These are phyloP conservation scores for Mycogone perniciosa DNA, from an alignment of 2,329 filamentous ascomycete genomes.

Conservation along the genomic window DNA sequence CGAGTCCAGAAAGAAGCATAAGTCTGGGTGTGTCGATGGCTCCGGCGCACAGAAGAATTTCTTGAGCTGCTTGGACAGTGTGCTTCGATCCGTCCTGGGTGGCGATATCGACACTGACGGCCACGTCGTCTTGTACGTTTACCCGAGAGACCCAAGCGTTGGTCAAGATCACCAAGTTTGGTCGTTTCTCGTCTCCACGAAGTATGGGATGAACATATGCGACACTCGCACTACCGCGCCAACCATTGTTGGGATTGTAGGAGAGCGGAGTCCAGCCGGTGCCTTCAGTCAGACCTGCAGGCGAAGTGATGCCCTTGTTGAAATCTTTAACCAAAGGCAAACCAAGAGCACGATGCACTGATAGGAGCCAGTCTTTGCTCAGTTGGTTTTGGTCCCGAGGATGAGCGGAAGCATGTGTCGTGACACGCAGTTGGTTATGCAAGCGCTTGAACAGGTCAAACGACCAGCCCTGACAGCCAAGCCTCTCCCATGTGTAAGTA, in stretches of 20 bases:
- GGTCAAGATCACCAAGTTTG: slow-evolving; percentile 80
- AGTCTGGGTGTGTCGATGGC: slow-evolving; percentile 74
- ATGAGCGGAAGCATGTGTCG: slow-evolving; percentile 76
- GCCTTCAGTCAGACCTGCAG: slow-evolving; percentile 64
- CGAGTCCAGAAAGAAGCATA: slow-evolving; percentile 52
- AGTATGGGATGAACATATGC: slow-evolving; percentile 92
- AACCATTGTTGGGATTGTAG: slow-evolving; percentile 84
- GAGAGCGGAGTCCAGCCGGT: slow-evolving; percentile 88
- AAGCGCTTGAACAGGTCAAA: slow-evolving; percentile 79
- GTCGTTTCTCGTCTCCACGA: slow-evolving; percentile 70
- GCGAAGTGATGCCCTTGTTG: slow-evolving; percentile 73
- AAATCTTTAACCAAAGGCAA: slow-evolving; percentile 81
- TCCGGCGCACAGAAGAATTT: slow-evolving; percentile 75
- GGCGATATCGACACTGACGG: slow-evolving; percentile 66
- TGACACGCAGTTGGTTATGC: slow-evolving; percentile 79
- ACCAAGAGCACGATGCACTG: slow-evolving; percentile 70
- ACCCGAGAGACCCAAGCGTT: slow-evolving; percentile 82
- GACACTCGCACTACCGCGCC: slow-evolving; percentile 77
- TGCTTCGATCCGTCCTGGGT: slow-evolving; percentile 47
- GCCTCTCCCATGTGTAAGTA: slow-evolving; percentile 72
- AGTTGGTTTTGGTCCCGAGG: slow-evolving; percentile 81
- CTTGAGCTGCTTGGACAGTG: slow-evolving; percentile 58
- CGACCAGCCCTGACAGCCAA: slow-evolving; percentile 79
- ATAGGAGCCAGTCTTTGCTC: slow-evolving; percentile 81
- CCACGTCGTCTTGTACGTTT: slow-evolving; percentile 62